phyloP scores from a whole-genome alignment of 768 basidiomycete species.

The Tulasnella sp. region DNA sequence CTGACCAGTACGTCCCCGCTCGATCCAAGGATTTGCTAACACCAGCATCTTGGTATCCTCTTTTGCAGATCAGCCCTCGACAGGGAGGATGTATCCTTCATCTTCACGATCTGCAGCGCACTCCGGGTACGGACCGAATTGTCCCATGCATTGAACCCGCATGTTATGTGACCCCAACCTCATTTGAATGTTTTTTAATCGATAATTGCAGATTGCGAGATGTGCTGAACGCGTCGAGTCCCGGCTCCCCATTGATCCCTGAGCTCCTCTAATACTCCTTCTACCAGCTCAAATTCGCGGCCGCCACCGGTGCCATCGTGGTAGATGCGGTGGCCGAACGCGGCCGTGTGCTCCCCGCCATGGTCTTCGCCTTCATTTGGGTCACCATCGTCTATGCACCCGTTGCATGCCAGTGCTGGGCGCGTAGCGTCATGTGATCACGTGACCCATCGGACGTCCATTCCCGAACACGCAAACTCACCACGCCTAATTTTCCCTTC shows the following conservation, averaged over 20 bases:
- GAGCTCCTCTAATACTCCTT: conserved; percentile 79
- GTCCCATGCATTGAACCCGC: background rate
- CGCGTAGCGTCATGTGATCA: background rate
- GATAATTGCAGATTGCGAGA: conserved; percentile 45
- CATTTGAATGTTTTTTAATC: background rate
- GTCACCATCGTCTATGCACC: conserved; percentile 58
- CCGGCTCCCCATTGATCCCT: conserved; percentile 77
- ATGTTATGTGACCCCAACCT: background rate
- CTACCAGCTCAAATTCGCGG: conserved; percentile 84
- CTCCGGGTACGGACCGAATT: conserved; percentile 49
- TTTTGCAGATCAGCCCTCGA: conserved; percentile 20
- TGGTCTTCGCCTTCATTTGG: conserved; percentile 82
- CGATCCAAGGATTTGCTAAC: background rate
- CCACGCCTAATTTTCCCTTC: background rate
- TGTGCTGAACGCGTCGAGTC: conserved; percentile 68
- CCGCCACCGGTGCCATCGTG: conserved; percentile 72
- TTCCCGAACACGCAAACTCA: background rate
- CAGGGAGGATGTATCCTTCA: conserved; percentile 26
- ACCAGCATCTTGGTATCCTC: background rate
- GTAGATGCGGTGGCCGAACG: conserved; percentile 68
- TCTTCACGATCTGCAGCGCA: conserved; percentile 37
- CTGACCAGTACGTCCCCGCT: conserved; percentile 23
- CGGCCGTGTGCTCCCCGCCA: conserved; percentile 73
- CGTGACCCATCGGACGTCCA: background rate
- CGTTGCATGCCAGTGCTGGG: conserved; percentile 1